Conservation (phyloP, 139 green algal species). For the Chlorella sp. region DNA sequence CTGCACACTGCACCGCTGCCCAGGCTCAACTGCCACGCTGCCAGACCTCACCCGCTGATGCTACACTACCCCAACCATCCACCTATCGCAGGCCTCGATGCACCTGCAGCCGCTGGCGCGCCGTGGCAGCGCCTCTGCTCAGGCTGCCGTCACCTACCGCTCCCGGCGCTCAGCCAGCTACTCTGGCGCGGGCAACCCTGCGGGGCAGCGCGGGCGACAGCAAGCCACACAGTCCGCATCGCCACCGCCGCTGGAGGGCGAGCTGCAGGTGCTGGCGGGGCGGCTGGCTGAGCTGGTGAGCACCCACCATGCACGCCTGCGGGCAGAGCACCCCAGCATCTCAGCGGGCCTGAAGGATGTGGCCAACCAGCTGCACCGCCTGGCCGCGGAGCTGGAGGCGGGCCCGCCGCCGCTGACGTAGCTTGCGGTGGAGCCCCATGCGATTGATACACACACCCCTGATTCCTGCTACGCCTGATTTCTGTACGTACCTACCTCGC, state of each 20-base stretch:
- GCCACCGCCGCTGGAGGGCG: neutral
- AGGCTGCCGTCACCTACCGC: neutral
- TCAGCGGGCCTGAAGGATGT: neutral
- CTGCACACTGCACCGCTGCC: too few relatives aligned
- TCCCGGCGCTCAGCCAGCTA: neutral
- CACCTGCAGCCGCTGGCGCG: neutral
- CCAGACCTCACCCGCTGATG: neutral
- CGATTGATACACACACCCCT: too few relatives aligned
- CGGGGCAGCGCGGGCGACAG: neutral
- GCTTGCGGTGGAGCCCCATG: too few relatives aligned
- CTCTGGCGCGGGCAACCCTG: neutral
- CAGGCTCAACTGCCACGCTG: too few relatives aligned
- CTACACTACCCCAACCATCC: too few relatives aligned
- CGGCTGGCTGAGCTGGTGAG: neutral
- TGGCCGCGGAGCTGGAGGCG: neutral
- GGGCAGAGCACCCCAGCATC: neutral
- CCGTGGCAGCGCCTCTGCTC: neutral
- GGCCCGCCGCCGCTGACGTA: neutral
- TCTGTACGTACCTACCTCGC: too few relatives aligned
- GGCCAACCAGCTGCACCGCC: slow-evolving; percentile 23
- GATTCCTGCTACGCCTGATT: too few relatives aligned
- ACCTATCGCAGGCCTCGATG: neutral
- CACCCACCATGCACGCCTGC: neutral
- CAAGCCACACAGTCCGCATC: neutral
- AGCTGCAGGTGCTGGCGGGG: neutral